Evolutionary conservation across 495 filamentous ascomycete genomes (phyloP).

Genomic region (Cercophora newfieldiana): DNA sequence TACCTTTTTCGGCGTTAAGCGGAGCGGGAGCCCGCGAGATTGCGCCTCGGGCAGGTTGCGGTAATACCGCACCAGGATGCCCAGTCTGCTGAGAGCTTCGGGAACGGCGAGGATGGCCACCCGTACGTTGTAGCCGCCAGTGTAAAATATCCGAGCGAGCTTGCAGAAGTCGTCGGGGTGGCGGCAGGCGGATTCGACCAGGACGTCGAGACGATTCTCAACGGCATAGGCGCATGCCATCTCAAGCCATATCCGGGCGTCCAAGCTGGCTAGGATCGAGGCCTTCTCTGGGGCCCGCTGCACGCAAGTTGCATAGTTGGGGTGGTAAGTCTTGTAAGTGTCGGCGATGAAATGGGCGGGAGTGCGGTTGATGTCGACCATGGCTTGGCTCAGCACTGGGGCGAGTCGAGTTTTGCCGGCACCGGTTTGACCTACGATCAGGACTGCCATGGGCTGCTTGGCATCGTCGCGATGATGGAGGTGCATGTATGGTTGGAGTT

Average conservation of each 20-base stretch:
- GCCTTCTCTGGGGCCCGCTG: constrained; percentile 23
- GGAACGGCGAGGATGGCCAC: constrained; percentile 40
- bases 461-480: constrained; percentile 4
- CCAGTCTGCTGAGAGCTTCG: constrained; percentile 34
- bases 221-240: constrained; percentile 30
- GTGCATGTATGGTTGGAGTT: constrained; percentile 20
- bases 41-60: constrained; percentile 28
- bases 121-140: constrained; percentile 26
- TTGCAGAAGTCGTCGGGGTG: constrained; percentile 33
- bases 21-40: constrained; percentile 27
- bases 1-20: constrained; percentile 39
- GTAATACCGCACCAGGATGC: constrained; percentile 35
- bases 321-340: constrained; percentile 49
- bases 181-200: constrained; percentile 40
- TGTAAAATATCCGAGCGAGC: constrained; percentile 27
- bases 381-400: constrained; percentile 28
- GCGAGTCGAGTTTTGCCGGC: constrained; percentile 43
- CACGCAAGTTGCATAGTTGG: constrained; percentile 28
- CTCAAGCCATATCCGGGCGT: constrained; percentile 40
- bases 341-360: constrained; percentile 43
- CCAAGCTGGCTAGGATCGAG: constrained; percentile 28
- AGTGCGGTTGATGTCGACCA: constrained; percentile 8
- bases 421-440: constrained; percentile 45
- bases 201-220: constrained; percentile 21
- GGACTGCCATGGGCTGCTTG: constrained; percentile 32